Percentiles rank a stretch among this genome's conserved stretches.
Conservation (phyloP, 441 rosid species). For the Pelargonium fulgidum region DNA sequence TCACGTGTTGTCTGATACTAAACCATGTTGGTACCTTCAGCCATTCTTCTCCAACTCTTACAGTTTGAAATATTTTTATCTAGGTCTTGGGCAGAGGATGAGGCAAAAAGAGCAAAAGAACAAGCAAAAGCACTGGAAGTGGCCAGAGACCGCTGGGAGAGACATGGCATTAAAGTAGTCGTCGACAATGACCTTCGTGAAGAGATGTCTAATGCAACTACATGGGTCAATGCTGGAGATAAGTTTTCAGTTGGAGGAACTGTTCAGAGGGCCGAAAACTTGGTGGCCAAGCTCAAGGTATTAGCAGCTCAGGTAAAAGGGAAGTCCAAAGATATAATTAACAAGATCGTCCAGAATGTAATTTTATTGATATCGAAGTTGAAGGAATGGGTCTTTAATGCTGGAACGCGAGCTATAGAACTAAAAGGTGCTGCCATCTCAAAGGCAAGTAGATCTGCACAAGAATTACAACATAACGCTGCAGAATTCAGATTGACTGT, state of each 20-base stretch:
- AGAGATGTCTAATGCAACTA: constrained; percentile 47
- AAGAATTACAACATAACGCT: constrained; percentile 51
- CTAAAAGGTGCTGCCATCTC: constrained; percentile 29
- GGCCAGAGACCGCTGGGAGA: constrained; percentile 84
- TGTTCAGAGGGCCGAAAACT: constrained; percentile 50
- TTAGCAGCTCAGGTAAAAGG: constrained; percentile 45
- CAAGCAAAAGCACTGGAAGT: constrained; percentile 77
- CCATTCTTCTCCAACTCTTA: neutral
- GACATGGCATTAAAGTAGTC: constrained; percentile 69
- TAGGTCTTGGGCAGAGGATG: constrained; percentile 95
- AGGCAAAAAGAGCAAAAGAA: constrained; percentile 77
- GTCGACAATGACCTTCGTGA: constrained; percentile 68
- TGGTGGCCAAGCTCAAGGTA: constrained; percentile 53
- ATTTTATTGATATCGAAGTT: constrained; percentile 33
- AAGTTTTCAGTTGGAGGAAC: constrained; percentile 47
- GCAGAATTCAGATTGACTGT: constrained; percentile 36
- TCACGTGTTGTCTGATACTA: too few relatives aligned
- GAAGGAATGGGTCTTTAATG: constrained; percentile 35
- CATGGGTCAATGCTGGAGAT: constrained; percentile 55
- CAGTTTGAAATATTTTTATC: constrained; percentile 13
- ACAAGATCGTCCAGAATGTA: constrained; percentile 40
- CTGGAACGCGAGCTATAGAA: constrained; percentile 35
- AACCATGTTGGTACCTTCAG: neutral
- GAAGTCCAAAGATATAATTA: constrained; percentile 51
- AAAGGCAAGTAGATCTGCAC: constrained; percentile 36